phyloP scores from a whole-genome alignment of 2,329 filamentous ascomycete species.

The Ceratocystis cubensis region DNA sequence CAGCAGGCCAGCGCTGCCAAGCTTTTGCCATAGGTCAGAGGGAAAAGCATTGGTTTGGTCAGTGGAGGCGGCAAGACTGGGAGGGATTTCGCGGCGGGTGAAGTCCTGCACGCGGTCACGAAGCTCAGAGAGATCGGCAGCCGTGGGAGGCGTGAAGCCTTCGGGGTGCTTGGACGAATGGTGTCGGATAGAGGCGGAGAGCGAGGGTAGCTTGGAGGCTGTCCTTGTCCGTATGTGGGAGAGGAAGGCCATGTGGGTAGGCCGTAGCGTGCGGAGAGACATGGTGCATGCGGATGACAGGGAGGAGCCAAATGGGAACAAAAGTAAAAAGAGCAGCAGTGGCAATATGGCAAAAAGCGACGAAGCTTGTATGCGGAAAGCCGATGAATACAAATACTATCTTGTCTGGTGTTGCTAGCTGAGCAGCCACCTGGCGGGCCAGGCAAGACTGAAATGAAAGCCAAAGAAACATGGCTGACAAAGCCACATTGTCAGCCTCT shows the following conservation, averaged over 20 bases:
- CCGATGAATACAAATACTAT: no score
- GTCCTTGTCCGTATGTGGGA: constrained; percentile 5
- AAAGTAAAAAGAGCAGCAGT: not conserved
- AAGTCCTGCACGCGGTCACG: constrained; percentile 82
- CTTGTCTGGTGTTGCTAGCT: not conserved
- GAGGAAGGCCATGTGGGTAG: constrained; percentile 19
- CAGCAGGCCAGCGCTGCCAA: constrained; percentile 81
- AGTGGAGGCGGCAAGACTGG: constrained; percentile 68
- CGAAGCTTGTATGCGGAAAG: no score
- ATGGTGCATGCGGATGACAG: not conserved
- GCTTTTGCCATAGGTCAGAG: constrained; percentile 79
- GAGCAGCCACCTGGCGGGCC: no score
- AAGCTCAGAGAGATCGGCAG: constrained; percentile 65
- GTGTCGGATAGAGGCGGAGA: constrained; percentile 30
- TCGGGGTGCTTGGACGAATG: constrained; percentile 49
- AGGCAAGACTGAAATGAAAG: not conserved
- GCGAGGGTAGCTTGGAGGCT: constrained; percentile 19
- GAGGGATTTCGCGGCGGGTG: constrained; percentile 71
- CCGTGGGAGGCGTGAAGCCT: constrained; percentile 55
- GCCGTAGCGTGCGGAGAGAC: constrained; percentile 5
- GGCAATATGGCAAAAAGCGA: not conserved
- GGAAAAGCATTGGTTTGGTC: constrained; percentile 84
- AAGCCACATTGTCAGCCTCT: not conserved
- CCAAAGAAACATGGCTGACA: not conserved
- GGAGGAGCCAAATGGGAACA: not conserved